Evolutionary conservation across 371 early-diverging fungal species (phyloP).

Genomic region (Mortierella sp.): DNA sequence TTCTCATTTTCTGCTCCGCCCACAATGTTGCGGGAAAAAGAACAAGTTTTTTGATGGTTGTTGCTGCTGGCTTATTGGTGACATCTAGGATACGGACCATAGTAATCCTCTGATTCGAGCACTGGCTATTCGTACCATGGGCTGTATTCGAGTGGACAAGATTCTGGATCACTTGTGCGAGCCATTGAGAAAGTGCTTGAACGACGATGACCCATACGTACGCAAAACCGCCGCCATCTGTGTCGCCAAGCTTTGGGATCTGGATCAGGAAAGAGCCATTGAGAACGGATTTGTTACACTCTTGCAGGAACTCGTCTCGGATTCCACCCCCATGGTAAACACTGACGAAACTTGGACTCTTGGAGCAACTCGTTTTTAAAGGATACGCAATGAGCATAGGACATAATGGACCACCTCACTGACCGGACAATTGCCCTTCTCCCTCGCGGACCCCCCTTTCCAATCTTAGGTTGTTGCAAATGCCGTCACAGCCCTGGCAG

Average conservation of each 20-base stretch:
- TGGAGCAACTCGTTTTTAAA: too few relatives aligned
- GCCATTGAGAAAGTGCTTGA: slow-evolving; percentile 87
- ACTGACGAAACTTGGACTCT: too few relatives aligned
- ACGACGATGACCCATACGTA: slow-evolving; percentile 82
- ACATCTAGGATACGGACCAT: slow-evolving; percentile 89
- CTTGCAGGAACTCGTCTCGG: slow-evolving; percentile 90
- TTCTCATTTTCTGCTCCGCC: too few relatives aligned
- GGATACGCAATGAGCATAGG: too few relatives aligned
- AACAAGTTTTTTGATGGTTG: too few relatives aligned
- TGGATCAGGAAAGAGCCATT: slow-evolving; percentile 76
- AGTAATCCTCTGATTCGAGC: slow-evolving; percentile 95
- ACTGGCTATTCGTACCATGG: slow-evolving; percentile 94
- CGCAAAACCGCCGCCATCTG: slow-evolving; percentile 69
- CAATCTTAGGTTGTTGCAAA: slow-evolving; percentile 78
- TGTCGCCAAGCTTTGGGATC: slow-evolving; percentile 87
- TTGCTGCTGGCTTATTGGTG: not conserved
- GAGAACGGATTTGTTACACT: slow-evolving; percentile 87
- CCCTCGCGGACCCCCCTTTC: too few relatives aligned
- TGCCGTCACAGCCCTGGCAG: slow-evolving; percentile 93
- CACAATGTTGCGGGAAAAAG: too few relatives aligned
- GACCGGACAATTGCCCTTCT: too few relatives aligned
- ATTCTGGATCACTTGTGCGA: slow-evolving; percentile 91
- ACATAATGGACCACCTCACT: too few relatives aligned
- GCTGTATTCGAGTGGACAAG: slow-evolving; percentile 76
- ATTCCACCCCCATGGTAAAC: slow-evolving; percentile 91